Percentiles rank a stretch among this genome's conserved stretches.
phyloP scores from a whole-genome alignment of 1,139 yeast species.

The Pneumocystis oryctolagi region DNA sequence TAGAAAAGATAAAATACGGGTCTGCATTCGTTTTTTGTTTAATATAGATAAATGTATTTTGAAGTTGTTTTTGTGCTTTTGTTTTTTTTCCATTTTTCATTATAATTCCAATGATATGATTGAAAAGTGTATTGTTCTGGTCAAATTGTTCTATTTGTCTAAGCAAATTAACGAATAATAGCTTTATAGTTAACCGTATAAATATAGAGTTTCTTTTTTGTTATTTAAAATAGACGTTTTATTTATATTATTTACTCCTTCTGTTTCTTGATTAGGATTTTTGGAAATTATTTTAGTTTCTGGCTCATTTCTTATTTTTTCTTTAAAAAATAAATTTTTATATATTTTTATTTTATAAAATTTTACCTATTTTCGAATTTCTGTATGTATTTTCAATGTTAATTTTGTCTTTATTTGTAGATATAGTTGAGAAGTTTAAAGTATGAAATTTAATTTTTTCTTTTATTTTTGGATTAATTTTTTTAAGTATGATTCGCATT shows the following conservation, averaged over 20 bases:
- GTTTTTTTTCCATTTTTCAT: conserved; percentile 90
- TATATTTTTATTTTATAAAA: not conserved
- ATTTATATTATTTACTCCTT: not conserved
- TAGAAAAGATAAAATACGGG: conserved; percentile 62
- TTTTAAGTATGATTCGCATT: not conserved
- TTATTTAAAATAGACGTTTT: not conserved
- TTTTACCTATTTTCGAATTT: not conserved
- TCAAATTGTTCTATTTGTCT: not conserved
- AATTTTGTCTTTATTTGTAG: not conserved
- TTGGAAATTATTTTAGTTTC: not conserved
- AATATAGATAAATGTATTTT: conserved; percentile 67
- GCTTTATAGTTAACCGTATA: not conserved
- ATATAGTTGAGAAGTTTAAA: not conserved
- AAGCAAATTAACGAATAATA: not conserved
- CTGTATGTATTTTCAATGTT: not conserved
- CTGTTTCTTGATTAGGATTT: not conserved
- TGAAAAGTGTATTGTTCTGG: conserved; percentile 46
- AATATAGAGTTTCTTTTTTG: not conserved
- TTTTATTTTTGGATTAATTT: not conserved
- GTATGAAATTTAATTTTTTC: not conserved
- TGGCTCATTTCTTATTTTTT: not conserved
- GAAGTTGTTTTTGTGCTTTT: conserved; percentile 56
- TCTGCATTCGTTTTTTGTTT: conserved; percentile 55
- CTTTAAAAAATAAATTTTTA: not conserved
- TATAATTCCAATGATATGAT: conserved; percentile 66